Percentiles rank a stretch among this genome's conserved stretches.
Conservation (phyloP, 164 flowering plant genomes). For the Chloranthus sessilifolius region DNA sequence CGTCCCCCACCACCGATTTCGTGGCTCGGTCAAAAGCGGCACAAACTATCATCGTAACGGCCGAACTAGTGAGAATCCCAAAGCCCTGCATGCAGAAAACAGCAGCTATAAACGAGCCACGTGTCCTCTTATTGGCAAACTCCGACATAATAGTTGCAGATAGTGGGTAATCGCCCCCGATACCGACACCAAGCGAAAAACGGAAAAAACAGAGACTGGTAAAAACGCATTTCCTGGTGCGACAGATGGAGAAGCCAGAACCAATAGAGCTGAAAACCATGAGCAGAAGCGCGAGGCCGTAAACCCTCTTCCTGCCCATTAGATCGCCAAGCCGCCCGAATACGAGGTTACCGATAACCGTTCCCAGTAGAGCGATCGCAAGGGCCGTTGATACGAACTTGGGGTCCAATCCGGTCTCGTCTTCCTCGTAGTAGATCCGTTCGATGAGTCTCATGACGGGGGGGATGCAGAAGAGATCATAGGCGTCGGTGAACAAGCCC, state of each 20-base stretch:
- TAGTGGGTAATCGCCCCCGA: slow-evolving; percentile 27
- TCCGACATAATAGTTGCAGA: slow-evolving; percentile 28
- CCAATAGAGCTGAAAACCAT: slow-evolving; percentile 51
- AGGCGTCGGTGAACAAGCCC: slow-evolving; percentile 67
- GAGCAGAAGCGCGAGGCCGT: slow-evolving; percentile 36
- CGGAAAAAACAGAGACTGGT: slow-evolving; percentile 24
- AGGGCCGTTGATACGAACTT: slow-evolving; percentile 19
- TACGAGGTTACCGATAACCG: slow-evolving; percentile 26
- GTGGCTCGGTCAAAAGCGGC: slow-evolving; percentile 20
- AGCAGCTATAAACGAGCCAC: slow-evolving; percentile 27
- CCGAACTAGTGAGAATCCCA: slow-evolving; percentile 49
- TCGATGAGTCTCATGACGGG: slow-evolving; percentile 43
- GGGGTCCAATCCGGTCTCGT: neutral
- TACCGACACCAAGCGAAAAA: slow-evolving; percentile 25
- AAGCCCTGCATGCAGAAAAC: slow-evolving; percentile 61
- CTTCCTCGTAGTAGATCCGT: slow-evolving; percentile 44
- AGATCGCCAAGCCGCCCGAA: slow-evolving; percentile 51
- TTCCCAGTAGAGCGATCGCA: slow-evolving; percentile 37
- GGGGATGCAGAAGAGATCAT: slow-evolving; percentile 58
- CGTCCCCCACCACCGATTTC: too few relatives aligned
- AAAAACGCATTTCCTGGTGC: slow-evolving; percentile 26
- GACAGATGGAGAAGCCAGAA: slow-evolving; percentile 49
- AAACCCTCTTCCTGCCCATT: slow-evolving; percentile 42
- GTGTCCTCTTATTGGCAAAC: slow-evolving; percentile 21
- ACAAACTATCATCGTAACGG: slow-evolving; percentile 43